Evolutionary conservation across 768 basidiomycete species (phyloP).

Genomic region (Leccinum rimulosum): DNA sequence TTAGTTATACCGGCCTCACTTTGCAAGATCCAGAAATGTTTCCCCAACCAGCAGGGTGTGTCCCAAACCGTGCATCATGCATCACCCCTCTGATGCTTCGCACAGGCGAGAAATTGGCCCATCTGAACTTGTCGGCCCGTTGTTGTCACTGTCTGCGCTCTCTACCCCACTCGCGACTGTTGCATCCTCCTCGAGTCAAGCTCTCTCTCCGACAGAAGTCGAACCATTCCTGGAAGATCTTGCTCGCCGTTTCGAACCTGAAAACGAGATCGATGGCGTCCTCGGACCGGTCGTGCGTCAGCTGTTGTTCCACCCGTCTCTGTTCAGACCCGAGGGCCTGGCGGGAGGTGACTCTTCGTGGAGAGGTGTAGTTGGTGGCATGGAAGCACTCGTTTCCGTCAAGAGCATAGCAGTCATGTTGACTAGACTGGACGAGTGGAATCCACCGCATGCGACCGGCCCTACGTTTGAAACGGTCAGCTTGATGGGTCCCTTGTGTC

Average conservation of each 20-base stretch:
- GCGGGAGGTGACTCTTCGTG: constrained; percentile 75
- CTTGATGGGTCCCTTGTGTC: constrained; percentile 80
- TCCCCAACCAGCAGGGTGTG: constrained; percentile 78
- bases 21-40: constrained; percentile 96
- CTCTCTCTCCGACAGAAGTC: constrained; percentile 66
- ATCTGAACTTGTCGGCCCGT: constrained; percentile 75
- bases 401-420: constrained; percentile 85
- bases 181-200: constrained; percentile 41
- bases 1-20: constrained; percentile 86
- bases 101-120: constrained; percentile 69
- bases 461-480: constrained; percentile 61
- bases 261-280: constrained; percentile 73
- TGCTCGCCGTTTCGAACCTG: constrained; percentile 73
- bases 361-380: constrained; percentile 80
- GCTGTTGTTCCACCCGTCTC: constrained; percentile 61
- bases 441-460: constrained; percentile 56
- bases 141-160: constrained; percentile 70
- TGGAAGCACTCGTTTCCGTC: constrained; percentile 76
- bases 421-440: constrained; percentile 73
- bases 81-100: constrained; percentile 2
- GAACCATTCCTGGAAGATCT: constrained; percentile 84
- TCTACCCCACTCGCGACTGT: constrained; percentile 59
- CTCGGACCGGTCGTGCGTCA: constrained; percentile 70
- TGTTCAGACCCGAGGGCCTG: constrained; percentile 66
- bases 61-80: constrained; percentile 5